Conservation (phyloP, 2,329 filamentous ascomycete species). For the Sphaerulina musiva region DNA sequence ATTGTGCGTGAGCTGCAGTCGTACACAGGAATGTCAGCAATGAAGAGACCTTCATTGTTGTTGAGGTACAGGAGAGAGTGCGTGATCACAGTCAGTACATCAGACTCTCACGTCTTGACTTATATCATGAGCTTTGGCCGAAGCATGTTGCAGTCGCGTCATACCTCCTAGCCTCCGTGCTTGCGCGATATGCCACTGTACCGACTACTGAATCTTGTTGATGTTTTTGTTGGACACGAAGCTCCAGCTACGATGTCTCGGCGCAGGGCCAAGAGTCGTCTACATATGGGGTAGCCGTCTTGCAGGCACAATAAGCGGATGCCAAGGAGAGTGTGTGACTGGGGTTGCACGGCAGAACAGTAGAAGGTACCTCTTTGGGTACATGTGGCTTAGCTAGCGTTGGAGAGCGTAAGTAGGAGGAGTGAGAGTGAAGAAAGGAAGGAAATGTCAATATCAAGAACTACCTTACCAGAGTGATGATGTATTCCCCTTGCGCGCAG, state of each 20-base stretch:
- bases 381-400: too few species aligned
- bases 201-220: background rate
- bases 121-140: background rate
- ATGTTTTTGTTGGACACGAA: background rate
- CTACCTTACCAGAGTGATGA: too few species aligned
- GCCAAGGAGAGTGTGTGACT: too few species aligned
- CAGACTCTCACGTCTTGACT: background rate
- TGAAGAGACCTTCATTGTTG: conserved; percentile 1
- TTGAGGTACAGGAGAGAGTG: background rate
- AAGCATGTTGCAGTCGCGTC: background rate
- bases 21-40: conserved; percentile 11
- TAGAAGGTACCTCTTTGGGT: too few species aligned
- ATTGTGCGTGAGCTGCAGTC: conserved; percentile 6
- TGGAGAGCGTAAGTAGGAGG: too few species aligned
- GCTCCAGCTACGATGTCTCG: conserved; percentile 1
- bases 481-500: too few species aligned
- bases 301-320: background rate
- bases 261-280: conserved; percentile 5
- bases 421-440: too few species aligned
- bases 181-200: background rate
- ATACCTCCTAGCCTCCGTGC: background rate
- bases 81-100: background rate
- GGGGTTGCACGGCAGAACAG: too few species aligned
- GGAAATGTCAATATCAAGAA: too few species aligned
- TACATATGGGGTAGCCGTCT: background rate